phyloP scores from a whole-genome alignment of 768 basidiomycete species.

The Erythrobasidium yunnanense region DNA sequence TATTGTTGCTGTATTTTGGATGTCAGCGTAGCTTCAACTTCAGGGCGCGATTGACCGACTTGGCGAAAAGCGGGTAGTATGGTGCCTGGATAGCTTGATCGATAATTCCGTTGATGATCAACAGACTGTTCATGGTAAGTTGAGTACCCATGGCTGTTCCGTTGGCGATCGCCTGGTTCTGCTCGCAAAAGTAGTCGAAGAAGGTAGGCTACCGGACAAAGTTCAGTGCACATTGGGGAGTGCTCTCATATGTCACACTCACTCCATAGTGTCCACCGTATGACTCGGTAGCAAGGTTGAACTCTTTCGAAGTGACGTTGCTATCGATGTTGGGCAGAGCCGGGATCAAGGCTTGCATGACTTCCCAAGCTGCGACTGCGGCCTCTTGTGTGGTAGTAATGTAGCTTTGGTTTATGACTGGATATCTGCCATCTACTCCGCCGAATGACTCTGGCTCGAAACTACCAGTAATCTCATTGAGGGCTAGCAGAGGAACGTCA shows the following conservation, averaged over 20 bases:
- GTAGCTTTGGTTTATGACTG: not conserved
- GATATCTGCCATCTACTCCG: conserved; percentile 7
- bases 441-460: not conserved
- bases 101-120: conserved; percentile 23
- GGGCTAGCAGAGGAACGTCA: not conserved
- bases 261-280: conserved; percentile 13
- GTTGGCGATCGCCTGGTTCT: conserved; percentile 7
- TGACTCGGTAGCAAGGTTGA: conserved; percentile 20
- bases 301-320: conserved; percentile 5
- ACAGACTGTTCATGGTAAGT: conserved; percentile 15
- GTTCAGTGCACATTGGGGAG: not conserved
- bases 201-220: not conserved
- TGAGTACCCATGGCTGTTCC: not conserved
- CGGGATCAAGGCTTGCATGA: conserved; percentile 11
- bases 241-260: conserved; percentile 2
- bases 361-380: conserved; percentile 17
- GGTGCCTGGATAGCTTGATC: conserved; percentile 18
- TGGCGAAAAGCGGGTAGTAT: conserved; percentile 18
- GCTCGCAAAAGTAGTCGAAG: conserved; percentile 15
- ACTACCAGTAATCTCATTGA: conserved; percentile 5
- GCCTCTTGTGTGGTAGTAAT: conserved; percentile 11
- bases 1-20: not conserved
- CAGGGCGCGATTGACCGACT: not conserved
- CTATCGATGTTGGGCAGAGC: conserved; percentile 12
- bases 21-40: not conserved